Conservation (phyloP, 2,329 filamentous ascomycete species). For the Orbilia blumenaviensis region DNA sequence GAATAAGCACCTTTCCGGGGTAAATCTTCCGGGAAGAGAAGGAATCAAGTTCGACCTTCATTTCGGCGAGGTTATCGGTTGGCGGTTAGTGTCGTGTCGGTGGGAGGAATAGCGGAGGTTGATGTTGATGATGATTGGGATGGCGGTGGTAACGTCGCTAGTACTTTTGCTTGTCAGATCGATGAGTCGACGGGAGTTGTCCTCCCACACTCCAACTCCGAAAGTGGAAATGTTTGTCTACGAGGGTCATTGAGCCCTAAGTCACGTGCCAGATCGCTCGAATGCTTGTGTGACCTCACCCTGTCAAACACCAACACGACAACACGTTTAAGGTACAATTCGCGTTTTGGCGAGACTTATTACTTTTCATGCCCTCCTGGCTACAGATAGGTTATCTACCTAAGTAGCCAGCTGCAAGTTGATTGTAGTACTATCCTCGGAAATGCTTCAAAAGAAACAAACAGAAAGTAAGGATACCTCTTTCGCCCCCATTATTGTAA, state of each 20-base stretch:
- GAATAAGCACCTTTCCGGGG: slow-evolving; percentile 55
- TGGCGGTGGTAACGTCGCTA: slow-evolving; percentile 22
- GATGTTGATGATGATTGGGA: slow-evolving; percentile 21
- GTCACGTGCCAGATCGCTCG: too few relatives aligned
- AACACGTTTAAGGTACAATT: not conserved
- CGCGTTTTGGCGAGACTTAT: too few relatives aligned
- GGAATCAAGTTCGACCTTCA: slow-evolving; percentile 58
- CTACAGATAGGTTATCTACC: too few relatives aligned
- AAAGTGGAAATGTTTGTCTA: slow-evolving; percentile 40
- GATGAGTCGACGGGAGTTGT: slow-evolving; percentile 27
- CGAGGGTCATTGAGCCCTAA: slow-evolving; percentile 48
- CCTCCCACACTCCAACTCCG: slow-evolving; percentile 6
- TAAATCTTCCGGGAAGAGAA: slow-evolving; percentile 55
- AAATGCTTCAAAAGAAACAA: not conserved
- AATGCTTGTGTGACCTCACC: not conserved
- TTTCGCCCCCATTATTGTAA: too few relatives aligned
- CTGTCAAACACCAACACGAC: slow-evolving; percentile 17
- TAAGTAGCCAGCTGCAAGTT: too few relatives aligned
- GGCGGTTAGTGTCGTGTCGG: slow-evolving; percentile 11
- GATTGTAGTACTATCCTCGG: too few relatives aligned
- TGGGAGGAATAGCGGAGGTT: slow-evolving; percentile 6
- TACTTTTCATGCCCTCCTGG: too few relatives aligned
- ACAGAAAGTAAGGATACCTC: not conserved
- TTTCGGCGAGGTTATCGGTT: slow-evolving; percentile 18
- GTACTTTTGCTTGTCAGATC: not conserved